phyloP scores from a whole-genome alignment of 2,329 filamentous ascomycete species.

The Colletotrichum somersetense region DNA sequence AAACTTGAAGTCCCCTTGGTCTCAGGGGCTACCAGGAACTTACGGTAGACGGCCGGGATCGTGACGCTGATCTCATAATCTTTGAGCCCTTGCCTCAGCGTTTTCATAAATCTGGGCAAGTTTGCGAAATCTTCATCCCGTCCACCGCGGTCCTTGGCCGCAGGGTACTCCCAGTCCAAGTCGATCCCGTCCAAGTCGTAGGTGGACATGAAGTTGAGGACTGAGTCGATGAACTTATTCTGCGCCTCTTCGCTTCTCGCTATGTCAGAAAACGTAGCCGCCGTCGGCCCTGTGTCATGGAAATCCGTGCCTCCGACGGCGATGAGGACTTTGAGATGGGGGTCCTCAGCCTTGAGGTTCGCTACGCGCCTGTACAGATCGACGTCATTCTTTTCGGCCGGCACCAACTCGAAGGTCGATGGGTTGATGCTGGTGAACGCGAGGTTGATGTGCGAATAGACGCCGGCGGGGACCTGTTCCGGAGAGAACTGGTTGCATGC shows the following conservation, averaged over 20 bases:
- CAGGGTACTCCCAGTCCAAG: constrained; percentile 57
- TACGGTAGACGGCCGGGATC: neutral
- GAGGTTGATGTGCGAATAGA: constrained; percentile 51
- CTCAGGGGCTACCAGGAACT: neutral
- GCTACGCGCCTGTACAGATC: constrained; percentile 49
- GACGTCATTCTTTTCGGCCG: constrained; percentile 22
- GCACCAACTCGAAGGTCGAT: constrained; percentile 44
- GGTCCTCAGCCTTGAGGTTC: constrained; percentile 47
- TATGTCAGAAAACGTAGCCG: constrained; percentile 49
- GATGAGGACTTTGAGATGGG: constrained; percentile 52
- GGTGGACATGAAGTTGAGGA: constrained; percentile 54
- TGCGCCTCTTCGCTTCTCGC: constrained; percentile 47
- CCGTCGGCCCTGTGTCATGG: constrained; percentile 46
- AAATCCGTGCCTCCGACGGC: constrained; percentile 57
- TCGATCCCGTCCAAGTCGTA: constrained; percentile 61
- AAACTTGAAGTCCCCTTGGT: neutral
- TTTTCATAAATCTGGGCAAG: constrained; percentile 45
- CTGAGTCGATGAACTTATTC: constrained; percentile 52
- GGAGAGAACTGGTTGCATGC: constrained; percentile 41
- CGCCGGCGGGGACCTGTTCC: constrained; percentile 45
- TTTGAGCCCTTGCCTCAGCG: constrained; percentile 37
- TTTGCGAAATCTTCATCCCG: constrained; percentile 51
- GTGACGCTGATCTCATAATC: constrained; percentile 44
- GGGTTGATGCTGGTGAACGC: constrained; percentile 54
- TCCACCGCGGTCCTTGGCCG: constrained; percentile 54